Conservation (phyloP, 1,284 basidiomycete genomes). For the Fomitopsis palustris region DNA sequence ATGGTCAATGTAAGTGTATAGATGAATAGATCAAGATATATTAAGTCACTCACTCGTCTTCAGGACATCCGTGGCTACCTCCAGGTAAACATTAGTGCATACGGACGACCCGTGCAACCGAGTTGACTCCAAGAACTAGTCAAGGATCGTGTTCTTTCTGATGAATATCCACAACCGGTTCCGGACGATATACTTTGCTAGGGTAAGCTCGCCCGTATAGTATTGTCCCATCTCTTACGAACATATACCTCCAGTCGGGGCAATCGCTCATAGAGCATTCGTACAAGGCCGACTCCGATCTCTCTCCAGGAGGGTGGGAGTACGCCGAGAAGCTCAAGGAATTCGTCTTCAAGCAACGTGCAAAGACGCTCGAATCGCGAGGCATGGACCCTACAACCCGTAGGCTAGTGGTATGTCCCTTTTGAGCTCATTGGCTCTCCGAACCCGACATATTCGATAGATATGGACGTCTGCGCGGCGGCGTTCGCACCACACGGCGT, state of each 20-base stretch:
- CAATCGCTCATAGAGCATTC: constrained; percentile 98
- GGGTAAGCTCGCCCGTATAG: constrained; percentile 49
- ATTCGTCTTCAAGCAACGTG: constrained; percentile 77
- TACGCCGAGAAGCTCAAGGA: constrained; percentile 88
- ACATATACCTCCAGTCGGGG: constrained; percentile 58
- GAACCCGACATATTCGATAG: constrained; percentile 34
- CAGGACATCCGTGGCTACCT: constrained; percentile 88
- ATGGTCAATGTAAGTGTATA: constrained; percentile 72
- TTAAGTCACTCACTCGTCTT: neutral
- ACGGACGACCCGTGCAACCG: neutral
- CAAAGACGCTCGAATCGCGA: constrained; percentile 64
- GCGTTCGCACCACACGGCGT: constrained; percentile 92
- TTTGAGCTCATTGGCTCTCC: neutral
- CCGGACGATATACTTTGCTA: constrained; percentile 90
- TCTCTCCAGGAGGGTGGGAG: constrained; percentile 93
- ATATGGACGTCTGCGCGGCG: constrained; percentile 97
- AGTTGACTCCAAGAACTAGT: constrained; percentile 42
- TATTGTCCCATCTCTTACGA: neutral
- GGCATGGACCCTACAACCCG: constrained; percentile 63
- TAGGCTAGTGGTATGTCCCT: constrained; percentile 63
- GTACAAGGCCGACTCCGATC: constrained; percentile 97
- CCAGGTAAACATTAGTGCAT: constrained; percentile 43
- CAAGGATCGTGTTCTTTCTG: constrained; percentile 91
- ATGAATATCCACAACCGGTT: constrained; percentile 97
- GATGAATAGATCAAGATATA: neutral